Evolutionary conservation across 192 early-diverging fungal genomes (phyloP).

Genomic region (Rhizophagus prolifer): DNA sequence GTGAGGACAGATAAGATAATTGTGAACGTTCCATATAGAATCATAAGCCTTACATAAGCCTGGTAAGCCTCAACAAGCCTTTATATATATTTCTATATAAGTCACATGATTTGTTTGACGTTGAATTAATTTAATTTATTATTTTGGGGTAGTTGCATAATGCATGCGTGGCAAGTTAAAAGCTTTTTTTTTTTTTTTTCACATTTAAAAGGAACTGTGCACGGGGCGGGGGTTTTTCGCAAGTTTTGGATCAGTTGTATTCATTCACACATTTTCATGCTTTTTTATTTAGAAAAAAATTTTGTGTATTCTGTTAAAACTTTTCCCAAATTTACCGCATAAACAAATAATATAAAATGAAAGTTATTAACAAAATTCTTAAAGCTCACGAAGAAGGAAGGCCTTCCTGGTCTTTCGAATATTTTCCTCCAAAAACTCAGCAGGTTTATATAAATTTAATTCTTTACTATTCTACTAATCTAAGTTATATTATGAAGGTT

Average conservation of each 20-base stretch:
- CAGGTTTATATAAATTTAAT: slow-evolving; percentile 43
- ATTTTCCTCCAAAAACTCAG: slow-evolving; percentile 98
- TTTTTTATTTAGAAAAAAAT: not conserved
- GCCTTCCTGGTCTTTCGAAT: slow-evolving; percentile 88
- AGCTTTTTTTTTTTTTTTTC: slow-evolving; percentile 5
- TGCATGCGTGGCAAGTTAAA: not conserved
- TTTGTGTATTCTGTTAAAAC: not conserved
- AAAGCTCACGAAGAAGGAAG: slow-evolving; percentile 53
- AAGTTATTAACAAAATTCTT: slow-evolving; percentile 66
- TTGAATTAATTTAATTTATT: not conserved
- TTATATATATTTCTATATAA: too few relatives aligned
- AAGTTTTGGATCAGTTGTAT: not conserved
- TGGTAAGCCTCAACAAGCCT: too few relatives aligned
- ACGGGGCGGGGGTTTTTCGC: too few relatives aligned
- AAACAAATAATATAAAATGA: slow-evolving; percentile 46
- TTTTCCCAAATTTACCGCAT: not conserved
- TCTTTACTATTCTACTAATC: not conserved
- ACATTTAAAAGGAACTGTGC: not conserved
- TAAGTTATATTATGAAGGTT: not conserved
- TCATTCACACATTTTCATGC: not conserved
- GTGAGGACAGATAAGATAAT: too few relatives aligned
- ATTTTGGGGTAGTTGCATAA: not conserved
- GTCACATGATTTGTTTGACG: too few relatives aligned
- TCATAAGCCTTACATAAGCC: too few relatives aligned
- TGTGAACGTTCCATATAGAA: too few relatives aligned